Percentiles rank a stretch among this genome's conserved stretches.
phyloP scores from a whole-genome alignment of 306 rosid genomes.

The Ammopiptanthus mongolicus region DNA sequence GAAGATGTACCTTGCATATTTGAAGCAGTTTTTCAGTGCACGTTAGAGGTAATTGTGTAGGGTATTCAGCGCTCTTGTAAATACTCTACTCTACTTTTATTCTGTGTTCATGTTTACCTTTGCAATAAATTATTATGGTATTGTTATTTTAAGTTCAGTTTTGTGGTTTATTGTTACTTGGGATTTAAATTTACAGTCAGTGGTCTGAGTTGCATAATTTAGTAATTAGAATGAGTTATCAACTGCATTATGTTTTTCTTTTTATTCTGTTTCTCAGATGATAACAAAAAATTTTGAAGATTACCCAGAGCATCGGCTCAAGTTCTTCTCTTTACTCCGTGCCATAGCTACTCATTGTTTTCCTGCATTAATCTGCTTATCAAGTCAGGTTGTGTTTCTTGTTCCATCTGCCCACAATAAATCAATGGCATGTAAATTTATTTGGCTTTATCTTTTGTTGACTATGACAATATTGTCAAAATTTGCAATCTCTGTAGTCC shows the following conservation, averaged over 20 bases:
- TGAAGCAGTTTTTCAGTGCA: slow-evolving; percentile 99
- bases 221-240: background rate
- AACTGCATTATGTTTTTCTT: background rate
- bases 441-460: background rate
- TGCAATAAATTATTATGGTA: background rate
- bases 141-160: background rate
- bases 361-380: slow-evolving; percentile 78
- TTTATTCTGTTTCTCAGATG: slow-evolving; percentile 49
- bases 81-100: background rate
- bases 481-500: background rate
- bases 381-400: slow-evolving; percentile 70
- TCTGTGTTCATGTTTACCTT: background rate
- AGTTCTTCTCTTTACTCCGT: slow-evolving; percentile 92
- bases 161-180: background rate
- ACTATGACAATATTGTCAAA: background rate
- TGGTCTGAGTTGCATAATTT: background rate
- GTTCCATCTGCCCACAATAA: background rate
- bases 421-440: background rate
- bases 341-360: slow-evolving; percentile 95
- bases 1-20: slow-evolving; percentile 96
- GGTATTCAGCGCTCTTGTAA: background rate
- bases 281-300: slow-evolving; percentile 93
- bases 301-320: slow-evolving; percentile 96
- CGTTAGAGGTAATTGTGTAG: slow-evolving; percentile 66
- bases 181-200: background rate